Conservation (phyloP, 495 filamentous ascomycete genomes). For the Hypoxylon cercidicola region DNA sequence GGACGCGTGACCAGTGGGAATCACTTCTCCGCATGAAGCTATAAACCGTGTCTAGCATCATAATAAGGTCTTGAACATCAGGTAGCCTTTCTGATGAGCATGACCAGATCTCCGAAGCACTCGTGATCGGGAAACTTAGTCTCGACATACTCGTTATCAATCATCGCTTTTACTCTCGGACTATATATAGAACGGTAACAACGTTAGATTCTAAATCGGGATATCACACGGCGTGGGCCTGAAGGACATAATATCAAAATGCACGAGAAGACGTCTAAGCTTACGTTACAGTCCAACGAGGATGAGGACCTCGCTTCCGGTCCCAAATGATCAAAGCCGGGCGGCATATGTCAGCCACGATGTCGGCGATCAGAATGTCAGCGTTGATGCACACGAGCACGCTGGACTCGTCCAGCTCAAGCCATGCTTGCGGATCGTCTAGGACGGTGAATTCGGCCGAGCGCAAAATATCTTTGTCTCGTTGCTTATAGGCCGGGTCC, state of each 20-base stretch:
- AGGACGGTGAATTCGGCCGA: constrained; percentile 32
- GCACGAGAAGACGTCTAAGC: neutral
- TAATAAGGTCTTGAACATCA: neutral
- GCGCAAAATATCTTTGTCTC: constrained; percentile 26
- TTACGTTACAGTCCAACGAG: neutral
- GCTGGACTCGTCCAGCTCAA: constrained; percentile 43
- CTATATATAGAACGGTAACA: constrained; percentile 7
- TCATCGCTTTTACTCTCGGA: constrained; percentile 18
- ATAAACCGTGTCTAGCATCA: constrained; percentile 1
- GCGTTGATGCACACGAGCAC: constrained; percentile 40
- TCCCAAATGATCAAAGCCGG: constrained; percentile 49
- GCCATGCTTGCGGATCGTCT: constrained; percentile 44
- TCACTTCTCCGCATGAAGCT: too few relatives aligned
- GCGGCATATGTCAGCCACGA: constrained; percentile 44
- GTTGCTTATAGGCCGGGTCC: constrained; percentile 24
- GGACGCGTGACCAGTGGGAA: too few relatives aligned
- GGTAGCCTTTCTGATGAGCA: constrained; percentile 25
- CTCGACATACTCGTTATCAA: constrained; percentile 23
- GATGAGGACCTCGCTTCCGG: neutral
- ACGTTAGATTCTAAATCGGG: constrained; percentile 4
- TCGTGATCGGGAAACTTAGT: constrained; percentile 17
- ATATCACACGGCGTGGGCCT: neutral
- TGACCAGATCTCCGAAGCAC: constrained; percentile 27
- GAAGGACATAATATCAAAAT: neutral
- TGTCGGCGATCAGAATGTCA: constrained; percentile 38